Evolutionary conservation across 2,329 filamentous ascomycete genomes (phyloP).

Genomic region (Elsinoe fawcettii): DNA sequence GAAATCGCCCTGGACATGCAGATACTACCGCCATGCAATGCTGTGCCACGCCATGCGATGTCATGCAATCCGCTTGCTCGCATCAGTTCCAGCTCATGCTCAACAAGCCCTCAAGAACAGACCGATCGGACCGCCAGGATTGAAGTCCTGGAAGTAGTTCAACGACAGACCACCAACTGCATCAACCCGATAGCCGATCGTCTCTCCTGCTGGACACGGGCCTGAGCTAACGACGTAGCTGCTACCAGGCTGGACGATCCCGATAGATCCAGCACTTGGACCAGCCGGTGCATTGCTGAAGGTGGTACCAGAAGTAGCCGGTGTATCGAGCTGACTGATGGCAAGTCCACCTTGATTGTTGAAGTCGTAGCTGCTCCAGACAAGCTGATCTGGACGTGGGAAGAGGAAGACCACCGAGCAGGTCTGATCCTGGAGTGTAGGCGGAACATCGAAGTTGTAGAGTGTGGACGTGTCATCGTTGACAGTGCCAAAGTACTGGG

Average conservation of each 20-base stretch:
- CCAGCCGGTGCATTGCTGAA: conserved; percentile 19
- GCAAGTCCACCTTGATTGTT: conserved; percentile 33
- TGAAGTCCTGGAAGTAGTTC: conserved; percentile 25
- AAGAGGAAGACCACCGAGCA: conserved; percentile 44
- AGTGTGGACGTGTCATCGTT: conserved; percentile 33
- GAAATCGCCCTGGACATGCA: not conserved
- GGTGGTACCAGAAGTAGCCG: conserved; percentile 21
- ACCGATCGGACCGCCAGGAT: conserved; percentile 17
- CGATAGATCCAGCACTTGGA: conserved; percentile 15
- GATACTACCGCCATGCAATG: not conserved
- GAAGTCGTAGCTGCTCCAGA: conserved; percentile 31
- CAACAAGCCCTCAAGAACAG: conserved; percentile 19
- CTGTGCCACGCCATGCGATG: too few relatives aligned
- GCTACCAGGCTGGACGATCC: conserved; percentile 22
- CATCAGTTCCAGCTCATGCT: not conserved
- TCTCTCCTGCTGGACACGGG: conserved; percentile 24
- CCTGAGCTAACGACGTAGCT: conserved; percentile 24
- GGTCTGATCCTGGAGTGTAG: conserved; percentile 33
- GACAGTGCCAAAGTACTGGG: conserved; percentile 34
- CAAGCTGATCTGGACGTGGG: conserved; percentile 31
- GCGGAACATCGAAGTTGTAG: conserved; percentile 42
- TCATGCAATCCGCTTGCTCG: too few relatives aligned
- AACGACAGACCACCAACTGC: conserved; percentile 20
- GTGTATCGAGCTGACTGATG: conserved; percentile 23
- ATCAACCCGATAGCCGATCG: conserved; percentile 21